These are phyloP conservation scores for Alternaria viburni DNA, from an alignment of 2,329 filamentous ascomycete species.

Conservation along the genomic window DNA sequence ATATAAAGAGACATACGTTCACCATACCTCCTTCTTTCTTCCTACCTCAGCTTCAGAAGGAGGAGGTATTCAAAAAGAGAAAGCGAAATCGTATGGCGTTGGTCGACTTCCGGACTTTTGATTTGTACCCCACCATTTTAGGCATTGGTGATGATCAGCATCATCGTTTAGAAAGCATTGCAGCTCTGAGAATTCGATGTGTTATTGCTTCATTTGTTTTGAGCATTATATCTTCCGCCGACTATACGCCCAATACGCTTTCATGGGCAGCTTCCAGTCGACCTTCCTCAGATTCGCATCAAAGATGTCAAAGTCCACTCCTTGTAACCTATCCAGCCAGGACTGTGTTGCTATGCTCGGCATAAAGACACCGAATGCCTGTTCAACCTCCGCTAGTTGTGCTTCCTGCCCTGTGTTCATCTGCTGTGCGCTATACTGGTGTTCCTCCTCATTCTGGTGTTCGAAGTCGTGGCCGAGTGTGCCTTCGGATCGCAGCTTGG, in stretches of 20 bases:
- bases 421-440: slow-evolving; percentile 55
- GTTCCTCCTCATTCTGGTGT: slow-evolving; percentile 78
- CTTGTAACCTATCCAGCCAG: slow-evolving; percentile 80
- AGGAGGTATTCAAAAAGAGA: too few species aligned
- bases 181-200: fast-evolving
- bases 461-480: slow-evolving; percentile 87
- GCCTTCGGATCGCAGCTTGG: slow-evolving; percentile 74
- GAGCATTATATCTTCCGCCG: slow-evolving; percentile 54
- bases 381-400: slow-evolving; percentile 62
- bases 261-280: slow-evolving; percentile 89
- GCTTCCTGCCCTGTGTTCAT: slow-evolving; percentile 43
- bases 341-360: slow-evolving; percentile 78
- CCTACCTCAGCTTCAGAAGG: too few species aligned
- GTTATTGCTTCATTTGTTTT: neutral
- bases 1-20: too few species aligned
- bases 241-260: slow-evolving; percentile 67
- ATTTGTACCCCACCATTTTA: neutral
- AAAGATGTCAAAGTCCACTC: slow-evolving; percentile 83
- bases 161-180: neutral
- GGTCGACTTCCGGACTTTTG: neutral
- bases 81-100: too few species aligned
- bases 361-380: slow-evolving; percentile 79
- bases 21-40: too few species aligned
- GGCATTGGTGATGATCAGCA: neutral
- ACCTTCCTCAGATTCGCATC: slow-evolving; percentile 66